These are phyloP conservation scores for Penicillium sp. DNA, from an alignment of 2,329 filamentous ascomycete genomes.

Conservation along the genomic window DNA sequence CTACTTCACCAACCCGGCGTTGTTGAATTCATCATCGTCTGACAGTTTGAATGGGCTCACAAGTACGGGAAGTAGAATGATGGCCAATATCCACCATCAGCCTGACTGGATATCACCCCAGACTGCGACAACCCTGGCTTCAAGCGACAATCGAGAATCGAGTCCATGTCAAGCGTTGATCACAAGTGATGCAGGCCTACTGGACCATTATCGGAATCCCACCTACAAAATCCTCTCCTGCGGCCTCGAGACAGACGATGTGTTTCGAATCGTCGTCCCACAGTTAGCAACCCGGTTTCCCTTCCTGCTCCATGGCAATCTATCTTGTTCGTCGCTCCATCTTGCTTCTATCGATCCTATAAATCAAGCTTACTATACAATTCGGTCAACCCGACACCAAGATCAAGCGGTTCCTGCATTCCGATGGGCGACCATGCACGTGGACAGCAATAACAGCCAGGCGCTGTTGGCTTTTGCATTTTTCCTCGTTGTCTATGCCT, in stretches of 20 bases:
- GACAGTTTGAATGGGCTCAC: neutral
- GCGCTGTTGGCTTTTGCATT: conserved; percentile 21
- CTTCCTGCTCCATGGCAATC: conserved; percentile 44
- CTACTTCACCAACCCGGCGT: conserved; percentile 25
- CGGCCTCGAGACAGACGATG: neutral
- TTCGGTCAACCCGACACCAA: conserved; percentile 19
- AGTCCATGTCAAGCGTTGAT: neutral
- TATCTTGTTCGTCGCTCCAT: conserved; percentile 43
- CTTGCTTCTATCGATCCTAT: conserved; percentile 31
- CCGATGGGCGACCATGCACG: conserved; percentile 17
- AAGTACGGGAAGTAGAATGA: neutral
- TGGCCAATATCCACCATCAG: neutral
- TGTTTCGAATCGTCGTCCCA: neutral
- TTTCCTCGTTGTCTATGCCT: conserved; percentile 21
- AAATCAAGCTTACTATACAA: conserved; percentile 11
- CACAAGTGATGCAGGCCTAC: conserved; percentile 10
- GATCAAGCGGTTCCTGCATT: conserved; percentile 29
- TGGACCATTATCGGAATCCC: conserved; percentile 19
- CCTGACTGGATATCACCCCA: neutral
- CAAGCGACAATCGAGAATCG: neutral
- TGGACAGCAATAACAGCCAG: conserved; percentile 17
- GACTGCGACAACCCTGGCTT: neutral
- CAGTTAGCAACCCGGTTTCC: neutral
- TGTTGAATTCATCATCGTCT: neutral
- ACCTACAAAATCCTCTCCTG: neutral